Evolutionary conservation across 345 rosid genomes (phyloP), one percentile per base, ranked within the genome.

Genomic region (Citrus inodora): DNA sequence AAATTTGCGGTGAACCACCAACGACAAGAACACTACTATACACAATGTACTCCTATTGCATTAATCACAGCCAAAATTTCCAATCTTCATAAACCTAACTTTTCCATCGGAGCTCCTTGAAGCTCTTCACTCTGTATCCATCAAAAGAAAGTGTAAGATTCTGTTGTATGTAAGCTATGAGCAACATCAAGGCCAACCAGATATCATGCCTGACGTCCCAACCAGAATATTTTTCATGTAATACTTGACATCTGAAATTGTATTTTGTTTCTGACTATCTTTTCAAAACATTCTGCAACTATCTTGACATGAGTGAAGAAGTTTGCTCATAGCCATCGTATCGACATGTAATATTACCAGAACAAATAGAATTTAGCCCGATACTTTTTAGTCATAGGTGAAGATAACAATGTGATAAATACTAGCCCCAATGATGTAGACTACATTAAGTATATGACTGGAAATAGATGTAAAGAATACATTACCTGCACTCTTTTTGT

Each of bases 41-140:
- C 91, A 87, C 90, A 87, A 75, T 87, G 83, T 85, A 90, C 91
- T 83, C 88, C 85, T 40, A 76, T 80, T 59, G 73, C 80, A 55
- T 81, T 73, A 81, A 80, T 69, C 86, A 80, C 83, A 75, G 79
- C 68, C 27, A 75, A 83, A 81, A 71, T 9, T 67, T 76, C 80
- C 77, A 76, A 73, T 76, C 80, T 84, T 84, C 59, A 75, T 85
- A 82, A 78, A 77, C 76, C 81, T 79, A 74, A 80, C 70, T 21
- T 76, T 40, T 75, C 75, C 51, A 46, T 46, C 17, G 79, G 63
- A 74, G 61, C 79, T 82, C 86, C 78, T 76, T 61, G 74, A 72
- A 84, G 67, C 83, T 81, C 76, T 81, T 87, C 79, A 76, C 71
- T 58, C 84, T 83, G 85, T 80, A 79, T 48, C 76, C 63, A 62